Evolutionary conservation across 495 filamentous ascomycete genomes (phyloP), one percentile per base, ranked within the genome.

Genomic region (Hypoxylon lenormandii): DNA sequence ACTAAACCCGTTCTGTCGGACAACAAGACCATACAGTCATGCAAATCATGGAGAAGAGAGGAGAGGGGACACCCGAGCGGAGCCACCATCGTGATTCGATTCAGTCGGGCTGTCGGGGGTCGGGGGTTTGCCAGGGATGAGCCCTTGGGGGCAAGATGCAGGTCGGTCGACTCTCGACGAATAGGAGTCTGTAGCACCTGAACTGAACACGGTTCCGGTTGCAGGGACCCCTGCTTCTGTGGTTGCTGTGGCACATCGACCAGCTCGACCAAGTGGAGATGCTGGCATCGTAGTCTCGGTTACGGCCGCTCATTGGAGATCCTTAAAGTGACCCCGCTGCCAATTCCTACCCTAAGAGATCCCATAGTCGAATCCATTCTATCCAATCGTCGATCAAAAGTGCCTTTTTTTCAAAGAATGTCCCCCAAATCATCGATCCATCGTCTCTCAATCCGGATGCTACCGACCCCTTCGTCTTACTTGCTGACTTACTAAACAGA

Each of bases 261-360:
- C n/a, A n/a, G n/a, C n/a, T n/a, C 52, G 18, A 18, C 26, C 12
- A 56, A 52, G 61, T 58, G 60, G 54, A 47, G 50, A 47, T 65
- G 8, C 12, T 47, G 18, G 19, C 7, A n/a, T 57, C 42, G 28
- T 61, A 65, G 61, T 51, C 61, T 38, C 61, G 67, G 61, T 22
- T 71, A 26, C 7, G 68, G 62, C 68, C 47, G 68, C 43, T 70
- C 47, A 71, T 71, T 71, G 68, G 68, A 52, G 61, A 55, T 64
- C 53, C 45, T 51, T 43, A 56, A 57, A 47, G 46, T 48, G 13
- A 21, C 23, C 45, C 61, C 50, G 21, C 55, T 52, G 52, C 16
- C 13, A 56, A n/a, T 12, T 49, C 21, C n/a, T 10, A 5, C 2
- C 2, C 6, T 33, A 33, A 7, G 30, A 33, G 10, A 7, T 11